These are phyloP conservation scores for Alternaria conjuncta DNA, from an alignment of 2,329 filamentous ascomycete species.

Conservation along the genomic window DNA sequence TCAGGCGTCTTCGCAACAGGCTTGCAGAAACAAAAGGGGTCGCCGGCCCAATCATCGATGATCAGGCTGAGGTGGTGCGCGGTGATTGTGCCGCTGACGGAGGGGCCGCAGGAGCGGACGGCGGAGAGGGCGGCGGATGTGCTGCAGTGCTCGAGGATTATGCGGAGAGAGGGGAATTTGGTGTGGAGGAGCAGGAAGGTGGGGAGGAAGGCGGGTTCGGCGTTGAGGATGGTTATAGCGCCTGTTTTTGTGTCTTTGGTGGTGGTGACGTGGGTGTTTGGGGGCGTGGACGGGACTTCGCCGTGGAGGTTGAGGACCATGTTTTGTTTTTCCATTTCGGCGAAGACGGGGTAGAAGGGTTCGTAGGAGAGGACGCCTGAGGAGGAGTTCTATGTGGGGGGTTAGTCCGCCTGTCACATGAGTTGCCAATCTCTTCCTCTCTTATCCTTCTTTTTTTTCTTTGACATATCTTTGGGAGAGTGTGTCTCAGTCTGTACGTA, in stretches of 20 bases:
- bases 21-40: conserved; percentile 82
- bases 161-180: conserved; percentile 73
- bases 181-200: conserved; percentile 75
- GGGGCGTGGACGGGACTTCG: conserved; percentile 69
- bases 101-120: conserved; percentile 76
- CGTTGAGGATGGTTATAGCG: conserved; percentile 62
- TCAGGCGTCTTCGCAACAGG: conserved; percentile 69
- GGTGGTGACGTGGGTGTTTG: conserved; percentile 19
- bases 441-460: no score
- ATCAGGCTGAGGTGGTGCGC: conserved; percentile 85
- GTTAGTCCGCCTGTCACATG: not conserved
- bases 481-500: conserved; percentile 4
- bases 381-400: conserved; percentile 57
- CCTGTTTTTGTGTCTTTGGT: conserved; percentile 14
- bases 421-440: no score
- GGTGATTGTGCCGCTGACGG: conserved; percentile 81
- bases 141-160: conserved; percentile 82
- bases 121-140: conserved; percentile 81
- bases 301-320: conserved; percentile 94
- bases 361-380: conserved; percentile 74
- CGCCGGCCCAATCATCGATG: conserved; percentile 72
- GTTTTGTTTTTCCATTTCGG: conserved; percentile 84
- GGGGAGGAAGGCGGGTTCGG: conserved; percentile 80
- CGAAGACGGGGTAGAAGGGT: conserved; percentile 78
- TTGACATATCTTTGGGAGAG: no score